Base-by-base conservation (phyloP, 768 basidiomycete species). In the Coprinopsis marcescibilis region DNA sequence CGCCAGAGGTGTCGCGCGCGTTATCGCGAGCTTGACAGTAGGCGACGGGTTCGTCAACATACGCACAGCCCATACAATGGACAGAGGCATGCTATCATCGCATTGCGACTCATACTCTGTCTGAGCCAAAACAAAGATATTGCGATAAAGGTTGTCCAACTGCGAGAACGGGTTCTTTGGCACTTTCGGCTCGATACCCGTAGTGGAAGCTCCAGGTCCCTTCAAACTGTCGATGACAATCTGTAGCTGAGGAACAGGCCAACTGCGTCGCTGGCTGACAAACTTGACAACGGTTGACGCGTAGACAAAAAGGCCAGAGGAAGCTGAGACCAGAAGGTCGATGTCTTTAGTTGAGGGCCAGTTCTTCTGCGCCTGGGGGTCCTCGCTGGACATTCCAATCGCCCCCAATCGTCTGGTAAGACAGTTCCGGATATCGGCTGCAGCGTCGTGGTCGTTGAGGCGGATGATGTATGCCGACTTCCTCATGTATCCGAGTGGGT, bases 221-320 rank as follows among this genome's bases (percentile, higher is more conserved):
- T 34, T 29, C 24, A 13, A 35, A 11, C 19, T 24, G 15, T 8
- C n/a, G n/a, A 46, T 17, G 21, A 46, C 45, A 11, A 36, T 14
- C 4, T 19, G 11, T n/a, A 46, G 36, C 10, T 36, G 19, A 10
- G 37, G 24, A 14, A 26, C 2, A 11, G 45, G 45, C 7, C 20
- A 29, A 10, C 34, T 12, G 3, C 34, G 14, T 24, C 23, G 34
- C 12, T 46, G 24, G 3, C n/a, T 17, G 8, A 46, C 14, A 29
- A 37, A 46, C 15, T 20, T 37, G 34, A 38, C 29, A 14, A 36
- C 35, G 3, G 45, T 46, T 24, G 45, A 34, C 3, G 36, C 45
- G 15, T 46, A 46, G 23, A 46, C 30, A 20, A 46, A 46, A 34
- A 38, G 45, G 13, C 45, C 45, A 1, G 45, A 46, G 6, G 45